phyloP scores from a whole-genome alignment of 306 rosid species.

The Ochetophila trinervis region DNA sequence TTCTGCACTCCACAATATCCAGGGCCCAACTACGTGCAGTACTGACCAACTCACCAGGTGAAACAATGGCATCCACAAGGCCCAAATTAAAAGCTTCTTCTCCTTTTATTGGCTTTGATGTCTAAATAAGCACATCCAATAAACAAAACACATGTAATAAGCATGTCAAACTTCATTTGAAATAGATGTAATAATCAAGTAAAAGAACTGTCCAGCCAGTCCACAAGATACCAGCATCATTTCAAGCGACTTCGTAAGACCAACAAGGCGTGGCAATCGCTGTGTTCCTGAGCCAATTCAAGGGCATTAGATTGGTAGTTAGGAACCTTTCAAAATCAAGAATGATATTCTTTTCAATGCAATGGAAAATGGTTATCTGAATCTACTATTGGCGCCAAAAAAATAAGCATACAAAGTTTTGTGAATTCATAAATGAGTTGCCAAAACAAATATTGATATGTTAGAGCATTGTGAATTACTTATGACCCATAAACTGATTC shows the following conservation, averaged over 20 bases:
- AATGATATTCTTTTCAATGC: not conserved
- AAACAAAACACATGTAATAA: conserved; percentile 18
- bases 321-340: not conserved
- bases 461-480: not conserved
- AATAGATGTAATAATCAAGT: conserved; percentile 3
- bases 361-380: not conserved
- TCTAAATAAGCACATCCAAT: conserved; percentile 36
- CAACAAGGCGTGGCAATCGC: conserved; percentile 98
- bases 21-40: conserved; percentile 85
- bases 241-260: conserved; percentile 84
- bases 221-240: conserved; percentile 76
- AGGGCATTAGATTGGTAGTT: conserved; percentile 23
- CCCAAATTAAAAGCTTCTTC: conserved; percentile 77
- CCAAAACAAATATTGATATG: too few relatives aligned
- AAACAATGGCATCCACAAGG: conserved; percentile 77
- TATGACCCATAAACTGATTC: not conserved
- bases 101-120: conserved; percentile 80
- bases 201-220: conserved; percentile 2
- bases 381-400: not conserved
- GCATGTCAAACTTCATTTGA: conserved; percentile 2
- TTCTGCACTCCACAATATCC: conserved; percentile 57
- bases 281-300: conserved; percentile 76
- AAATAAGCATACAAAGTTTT: too few relatives aligned
- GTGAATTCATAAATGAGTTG: too few relatives aligned
- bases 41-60: conserved; percentile 63